phyloP scores from a whole-genome alignment of 495 filamentous ascomycete species.

The Aspergillus campestris region DNA sequence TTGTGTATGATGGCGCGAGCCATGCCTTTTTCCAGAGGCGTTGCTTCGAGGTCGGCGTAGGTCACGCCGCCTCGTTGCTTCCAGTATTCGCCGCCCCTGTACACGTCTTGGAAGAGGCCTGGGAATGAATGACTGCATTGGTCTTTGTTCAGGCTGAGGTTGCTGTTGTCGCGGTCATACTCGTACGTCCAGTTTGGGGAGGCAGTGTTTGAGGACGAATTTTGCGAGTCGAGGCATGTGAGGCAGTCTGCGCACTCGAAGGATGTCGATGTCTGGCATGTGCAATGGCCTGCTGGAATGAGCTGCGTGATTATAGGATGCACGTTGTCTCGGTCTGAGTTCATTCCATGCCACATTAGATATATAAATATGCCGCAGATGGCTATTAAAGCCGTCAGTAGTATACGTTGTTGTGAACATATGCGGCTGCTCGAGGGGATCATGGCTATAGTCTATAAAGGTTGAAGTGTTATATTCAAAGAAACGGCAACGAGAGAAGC shows the following conservation, averaged over 20 bases:
- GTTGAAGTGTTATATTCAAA: too few relatives aligned
- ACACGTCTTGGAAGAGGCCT: constrained; percentile 23
- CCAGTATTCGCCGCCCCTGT: constrained; percentile 8
- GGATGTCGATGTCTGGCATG: constrained; percentile 8
- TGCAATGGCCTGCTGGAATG: constrained; percentile 9
- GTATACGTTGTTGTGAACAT: too few relatives aligned
- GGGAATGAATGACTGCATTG: constrained; percentile 26
- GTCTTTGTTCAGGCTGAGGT: constrained; percentile 9
- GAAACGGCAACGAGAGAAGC: too few relatives aligned
- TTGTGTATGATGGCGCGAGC: constrained; percentile 2
- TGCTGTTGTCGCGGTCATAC: constrained; percentile 10
- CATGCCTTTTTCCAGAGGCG: constrained; percentile 1
- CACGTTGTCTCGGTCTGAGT: constrained; percentile 8
- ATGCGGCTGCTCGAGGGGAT: too few relatives aligned
- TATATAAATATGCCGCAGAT: constrained; percentile 1
- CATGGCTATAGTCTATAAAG: too few relatives aligned
- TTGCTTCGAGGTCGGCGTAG: constrained; percentile 5
- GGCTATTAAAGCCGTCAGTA: too few relatives aligned
- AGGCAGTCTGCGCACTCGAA: constrained; percentile 9
- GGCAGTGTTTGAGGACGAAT: neutral
- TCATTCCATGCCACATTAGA: constrained; percentile 6
- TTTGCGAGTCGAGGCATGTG: neutral
- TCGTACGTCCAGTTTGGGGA: constrained; percentile 7
- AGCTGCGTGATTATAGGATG: constrained; percentile 6
- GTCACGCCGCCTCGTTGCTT: constrained; percentile 1